Evolutionary conservation across 345 rosid species (phyloP).

Genomic region (Anastatica hierochuntica): DNA sequence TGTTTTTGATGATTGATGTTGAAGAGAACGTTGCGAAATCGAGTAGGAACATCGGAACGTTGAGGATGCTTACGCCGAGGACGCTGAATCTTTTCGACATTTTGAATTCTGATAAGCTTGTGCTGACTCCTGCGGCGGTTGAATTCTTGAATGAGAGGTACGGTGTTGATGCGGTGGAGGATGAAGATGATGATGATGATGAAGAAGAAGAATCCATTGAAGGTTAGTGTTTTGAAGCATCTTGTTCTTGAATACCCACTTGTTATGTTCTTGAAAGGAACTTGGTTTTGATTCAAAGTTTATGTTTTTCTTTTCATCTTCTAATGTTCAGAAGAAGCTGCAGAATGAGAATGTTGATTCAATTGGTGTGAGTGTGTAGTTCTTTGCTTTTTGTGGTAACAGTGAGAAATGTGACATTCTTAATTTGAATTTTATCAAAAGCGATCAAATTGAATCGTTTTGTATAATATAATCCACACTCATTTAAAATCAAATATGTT

Average conservation of each 20-base stretch:
- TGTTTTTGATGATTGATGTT: constrained; percentile 72
- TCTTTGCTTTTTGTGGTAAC: too few species aligned
- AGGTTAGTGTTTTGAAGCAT: constrained; percentile 32
- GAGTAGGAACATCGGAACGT: constrained; percentile 72
- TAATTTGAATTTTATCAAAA: too few species aligned
- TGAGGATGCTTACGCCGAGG: constrained; percentile 85
- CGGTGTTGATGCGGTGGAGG: constrained; percentile 39
- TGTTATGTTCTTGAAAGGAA: neutral
- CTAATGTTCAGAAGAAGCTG: constrained; percentile 20
- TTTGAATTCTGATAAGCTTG: constrained; percentile 76
- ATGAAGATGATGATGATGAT: constrained; percentile 35
- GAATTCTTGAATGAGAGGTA: constrained; percentile 64
- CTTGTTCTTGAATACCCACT: neutral
- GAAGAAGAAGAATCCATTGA: constrained; percentile 37
- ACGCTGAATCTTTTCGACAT: constrained; percentile 80
- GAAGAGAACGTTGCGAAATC: constrained; percentile 51
- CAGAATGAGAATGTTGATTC: neutral
- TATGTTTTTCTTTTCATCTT: too few species aligned
- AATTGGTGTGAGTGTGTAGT: too few species aligned
- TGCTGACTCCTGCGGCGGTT: constrained; percentile 62
- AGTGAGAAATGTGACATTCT: too few species aligned
- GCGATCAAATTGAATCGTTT: too few species aligned
- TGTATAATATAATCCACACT: too few species aligned
- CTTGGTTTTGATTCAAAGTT: neutral
- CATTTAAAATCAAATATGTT: too few species aligned